These are phyloP conservation scores for Yamadazyma buinensis DNA, from an alignment of 1,139 yeast species.

Conservation along the genomic window DNA sequence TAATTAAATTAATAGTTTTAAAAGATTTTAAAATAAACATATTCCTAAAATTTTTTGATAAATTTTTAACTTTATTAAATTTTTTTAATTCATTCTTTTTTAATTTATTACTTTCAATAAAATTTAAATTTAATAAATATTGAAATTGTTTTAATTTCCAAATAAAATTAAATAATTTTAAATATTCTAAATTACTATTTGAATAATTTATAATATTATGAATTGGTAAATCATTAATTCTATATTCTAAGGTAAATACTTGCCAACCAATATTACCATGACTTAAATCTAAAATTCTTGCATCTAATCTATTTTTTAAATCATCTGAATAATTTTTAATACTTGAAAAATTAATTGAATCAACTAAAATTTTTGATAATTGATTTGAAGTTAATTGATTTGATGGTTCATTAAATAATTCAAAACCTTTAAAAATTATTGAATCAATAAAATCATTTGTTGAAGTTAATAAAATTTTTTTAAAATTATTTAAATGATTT, in stretches of 20 bases:
- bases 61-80: slow-evolving; percentile 11
- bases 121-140: slow-evolving; percentile 44
- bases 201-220: slow-evolving; percentile 38
- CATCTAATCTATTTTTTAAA: slow-evolving; percentile 57
- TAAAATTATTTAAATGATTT: slow-evolving; percentile 57
- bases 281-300: slow-evolving; percentile 64
- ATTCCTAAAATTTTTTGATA: slow-evolving; percentile 9
- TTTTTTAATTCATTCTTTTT: slow-evolving; percentile 31
- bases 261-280: slow-evolving; percentile 84
- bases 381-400: slow-evolving; percentile 60
- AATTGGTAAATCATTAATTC: slow-evolving; percentile 56
- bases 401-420: slow-evolving; percentile 59
- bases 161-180: slow-evolving; percentile 78
- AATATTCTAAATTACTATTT: slow-evolving; percentile 51
- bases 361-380: slow-evolving; percentile 60
- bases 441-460: slow-evolving; percentile 76
- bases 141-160: slow-evolving; percentile 74
- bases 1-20: slow-evolving; percentile 41
- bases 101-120: slow-evolving; percentile 29
- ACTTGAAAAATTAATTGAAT: slow-evolving; percentile 65
- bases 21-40: slow-evolving; percentile 29
- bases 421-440: slow-evolving; percentile 54
- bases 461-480: slow-evolving; percentile 65
- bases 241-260: slow-evolving; percentile 83
- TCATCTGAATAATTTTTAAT: slow-evolving; percentile 36